Evolutionary conservation across 495 filamentous ascomycete species (phyloP).

Genomic region (Aspergillus diversus): DNA sequence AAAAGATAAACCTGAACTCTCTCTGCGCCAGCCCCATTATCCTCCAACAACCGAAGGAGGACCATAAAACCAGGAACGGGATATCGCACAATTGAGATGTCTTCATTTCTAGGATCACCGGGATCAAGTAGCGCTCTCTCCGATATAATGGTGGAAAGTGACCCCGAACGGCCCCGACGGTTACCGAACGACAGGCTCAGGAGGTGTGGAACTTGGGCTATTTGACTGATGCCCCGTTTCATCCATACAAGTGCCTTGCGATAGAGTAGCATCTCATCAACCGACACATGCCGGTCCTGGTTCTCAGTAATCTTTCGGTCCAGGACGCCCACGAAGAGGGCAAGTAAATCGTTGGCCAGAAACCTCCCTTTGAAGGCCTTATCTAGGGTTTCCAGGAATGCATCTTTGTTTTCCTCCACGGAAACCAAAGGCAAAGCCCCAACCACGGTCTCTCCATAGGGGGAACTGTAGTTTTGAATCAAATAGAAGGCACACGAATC

Average conservation of each 20-base stretch:
- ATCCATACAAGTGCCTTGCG: neutral
- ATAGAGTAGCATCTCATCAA: neutral
- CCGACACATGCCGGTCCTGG: neutral
- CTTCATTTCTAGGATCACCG: neutral
- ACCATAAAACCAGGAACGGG: neutral
- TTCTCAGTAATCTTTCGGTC: neutral
- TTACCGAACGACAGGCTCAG: neutral
- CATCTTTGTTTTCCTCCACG: neutral
- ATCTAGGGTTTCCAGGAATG: neutral
- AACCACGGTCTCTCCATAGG: neutral
- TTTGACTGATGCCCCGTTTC: neutral
- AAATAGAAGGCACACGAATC: constrained; percentile 1
- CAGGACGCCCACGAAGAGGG: neutral
- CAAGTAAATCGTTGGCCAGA: neutral
- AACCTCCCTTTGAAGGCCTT: constrained; percentile 1
- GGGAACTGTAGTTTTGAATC: neutral
- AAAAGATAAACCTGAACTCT: neutral
- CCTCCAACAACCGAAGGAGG: neutral
- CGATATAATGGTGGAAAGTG: neutral
- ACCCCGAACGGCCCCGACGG: neutral
- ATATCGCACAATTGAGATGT: constrained; percentile 1
- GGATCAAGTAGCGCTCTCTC: neutral
- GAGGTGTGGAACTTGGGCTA: neutral
- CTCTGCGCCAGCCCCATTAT: neutral
- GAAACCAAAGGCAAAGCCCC: neutral